Base-by-base conservation (phyloP, 345 rosid species). In the Noccaea caerulescens region DNA sequence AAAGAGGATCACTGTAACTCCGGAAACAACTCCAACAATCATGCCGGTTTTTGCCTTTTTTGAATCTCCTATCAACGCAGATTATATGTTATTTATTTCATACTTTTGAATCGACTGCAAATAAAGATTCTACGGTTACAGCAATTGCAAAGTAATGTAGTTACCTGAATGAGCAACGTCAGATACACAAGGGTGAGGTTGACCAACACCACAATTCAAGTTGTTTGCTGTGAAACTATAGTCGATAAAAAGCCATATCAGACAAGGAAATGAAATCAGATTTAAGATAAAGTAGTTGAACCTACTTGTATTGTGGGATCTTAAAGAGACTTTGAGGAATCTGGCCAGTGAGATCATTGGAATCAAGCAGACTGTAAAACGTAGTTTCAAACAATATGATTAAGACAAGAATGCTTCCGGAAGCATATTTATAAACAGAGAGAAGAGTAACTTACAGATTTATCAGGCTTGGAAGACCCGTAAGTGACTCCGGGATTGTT, bases 271-370 rank as follows among this genome's bases (percentile, higher is more conserved):
- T 5, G 4, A 66, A 10, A 13, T 12, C 6, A 57, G 45, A 34
- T 6, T 32, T 36, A 59, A 59, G 7, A 0, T 51, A 4, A 59
- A 42, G 62, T 67, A 58, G 47, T 67, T 12, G 6, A 51, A 41
- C 86, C 3, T 93, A 93, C 98, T 93, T 89, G 85, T 87, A 93
- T 73, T 83, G 80, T 44, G 86, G 73, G 71, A 88, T 74, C 60
- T 59, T 64, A 79, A 94, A 89, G 46, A 94, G 80, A 72, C 20
- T 68, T 58, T 74, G 81, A 36, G 98, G 98, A 84, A 94, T 86
- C 78, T 80, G 84, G 44, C 98, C 98, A 3, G 69, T 84, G 60
- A 94, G 89, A 68, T 76, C 56, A 77, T 94, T 94, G 10, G 90
- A 91, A 74, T 85, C 87, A 32, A 91, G 89, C 57, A 80, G 88